These are phyloP conservation scores for Solanum commersonii DNA, from an alignment of 257 asterid genomes.

Conservation along the genomic window DNA sequence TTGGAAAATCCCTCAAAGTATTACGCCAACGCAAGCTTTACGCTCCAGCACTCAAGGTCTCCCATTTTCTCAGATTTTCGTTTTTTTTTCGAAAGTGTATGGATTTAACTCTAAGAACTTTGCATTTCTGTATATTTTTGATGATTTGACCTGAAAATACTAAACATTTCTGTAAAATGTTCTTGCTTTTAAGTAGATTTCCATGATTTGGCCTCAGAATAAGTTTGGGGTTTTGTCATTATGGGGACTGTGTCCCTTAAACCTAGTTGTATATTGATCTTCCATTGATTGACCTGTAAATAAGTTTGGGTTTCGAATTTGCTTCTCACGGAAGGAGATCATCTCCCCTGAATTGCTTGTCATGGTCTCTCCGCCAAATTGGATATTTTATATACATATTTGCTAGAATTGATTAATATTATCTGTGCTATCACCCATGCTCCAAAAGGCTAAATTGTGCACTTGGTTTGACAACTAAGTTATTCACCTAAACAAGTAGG, in stretches of 20 bases:
- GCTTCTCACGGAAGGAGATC: background rate
- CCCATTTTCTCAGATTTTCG: background rate
- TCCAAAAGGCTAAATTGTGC: background rate
- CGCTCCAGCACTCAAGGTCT: conserved; percentile 74
- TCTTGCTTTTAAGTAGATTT: background rate
- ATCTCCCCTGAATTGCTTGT: background rate
- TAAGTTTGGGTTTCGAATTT: background rate
- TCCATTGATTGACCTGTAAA: background rate
- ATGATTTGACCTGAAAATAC: background rate
- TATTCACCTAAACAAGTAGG: background rate
- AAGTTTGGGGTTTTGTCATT: background rate
- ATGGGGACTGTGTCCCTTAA: background rate
- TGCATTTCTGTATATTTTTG: background rate
- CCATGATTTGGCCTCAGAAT: background rate
- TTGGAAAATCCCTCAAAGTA: conserved; percentile 56
- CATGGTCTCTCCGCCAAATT: background rate
- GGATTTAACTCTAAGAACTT: background rate
- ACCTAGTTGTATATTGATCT: background rate
- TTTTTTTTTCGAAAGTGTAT: background rate
- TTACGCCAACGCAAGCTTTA: conserved; percentile 71
- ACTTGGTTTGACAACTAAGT: background rate
- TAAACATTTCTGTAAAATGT: background rate
- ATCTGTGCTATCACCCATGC: background rate
- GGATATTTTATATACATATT: background rate
- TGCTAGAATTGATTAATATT: background rate